Percentiles rank a stretch among this genome's conserved stretches.
phyloP scores from a whole-genome alignment of 257 asterid species.

The Solanum appendiculatum region DNA sequence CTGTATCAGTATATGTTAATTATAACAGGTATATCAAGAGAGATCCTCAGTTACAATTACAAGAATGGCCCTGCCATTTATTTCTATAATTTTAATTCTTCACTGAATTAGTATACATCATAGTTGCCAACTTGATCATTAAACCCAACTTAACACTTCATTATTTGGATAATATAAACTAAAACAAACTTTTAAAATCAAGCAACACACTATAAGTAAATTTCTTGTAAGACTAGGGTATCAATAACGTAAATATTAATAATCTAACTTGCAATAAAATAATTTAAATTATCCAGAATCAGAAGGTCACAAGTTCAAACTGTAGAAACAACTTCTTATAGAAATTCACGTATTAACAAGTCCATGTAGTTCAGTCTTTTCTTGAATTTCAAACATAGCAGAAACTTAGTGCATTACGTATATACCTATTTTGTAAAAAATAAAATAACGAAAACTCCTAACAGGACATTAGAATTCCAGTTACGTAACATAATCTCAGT shows the following conservation, averaged over 20 bases:
- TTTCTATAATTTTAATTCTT: neutral
- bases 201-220: neutral
- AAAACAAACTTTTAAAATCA: neutral
- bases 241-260: neutral
- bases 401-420: too few species aligned
- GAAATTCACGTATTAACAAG: neutral
- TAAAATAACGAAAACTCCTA: too few species aligned
- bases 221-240: neutral
- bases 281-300: neutral
- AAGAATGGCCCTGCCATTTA: neutral
- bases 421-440: too few species aligned
- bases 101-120: neutral
- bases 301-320: neutral
- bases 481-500: neutral
- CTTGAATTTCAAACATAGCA: neutral
- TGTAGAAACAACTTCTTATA: too few species aligned
- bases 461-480: too few species aligned
- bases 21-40: neutral
- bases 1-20: neutral
- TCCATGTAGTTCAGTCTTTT: too few species aligned
- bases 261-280: neutral
- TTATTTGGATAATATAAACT: neutral
- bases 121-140: neutral
- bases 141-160: neutral
- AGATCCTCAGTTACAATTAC: neutral